Base-by-base conservation (phyloP, 2,329 filamentous ascomycete genomes). In the Epichloe brachyelytri region DNA sequence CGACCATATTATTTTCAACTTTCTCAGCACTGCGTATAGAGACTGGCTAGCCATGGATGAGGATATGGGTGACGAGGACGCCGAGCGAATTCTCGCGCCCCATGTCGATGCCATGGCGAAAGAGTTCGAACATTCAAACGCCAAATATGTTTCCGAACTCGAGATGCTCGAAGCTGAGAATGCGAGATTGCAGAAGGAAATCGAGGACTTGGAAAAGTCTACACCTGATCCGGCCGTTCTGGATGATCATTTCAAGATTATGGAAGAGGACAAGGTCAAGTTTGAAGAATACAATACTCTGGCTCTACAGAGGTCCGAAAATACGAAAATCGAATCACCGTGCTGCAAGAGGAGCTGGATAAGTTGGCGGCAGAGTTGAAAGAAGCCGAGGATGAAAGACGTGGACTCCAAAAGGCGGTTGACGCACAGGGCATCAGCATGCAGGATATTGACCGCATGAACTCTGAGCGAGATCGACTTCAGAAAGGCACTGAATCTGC, bases 381-480 rank as follows among this genome's bases (percentile, higher is more conserved):
- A 53, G 85, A 88, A 59, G 86, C 85, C 0, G 90, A 97, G 57
- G 82, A 86, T 15, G 93, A 98, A 65, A 82, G 88, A 55, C 72
- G 80, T 41, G 77, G 78, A 33, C 76, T 98, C 10, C 91, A 97
- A 65, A 82, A 85, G 53, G 83, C 86, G 33, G 89, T 98, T 30
- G 93, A 97, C 66, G 83, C 85, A 59, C 88, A 95, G 63, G 93
- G 93, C 2, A 90, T 98, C 65, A 94, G 89, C 61, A 94, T 96
- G 70, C 86, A 93, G 70, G 93, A 98, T 77, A 97, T 98, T 63
- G 93, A 98, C 76, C 88, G 93, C 67, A 96, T 98, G 91, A 95
- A 89, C 59, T 84, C 87, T 37, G 93, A 98, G 66, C 83, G 90
- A 49, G 93, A 98, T 62, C 83, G 93, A 45, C 77, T 98, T n/a